Evolutionary conservation across 352 stramenopile genomes (phyloP).

Genomic region (Pilasporangium apinafurcum): DNA sequence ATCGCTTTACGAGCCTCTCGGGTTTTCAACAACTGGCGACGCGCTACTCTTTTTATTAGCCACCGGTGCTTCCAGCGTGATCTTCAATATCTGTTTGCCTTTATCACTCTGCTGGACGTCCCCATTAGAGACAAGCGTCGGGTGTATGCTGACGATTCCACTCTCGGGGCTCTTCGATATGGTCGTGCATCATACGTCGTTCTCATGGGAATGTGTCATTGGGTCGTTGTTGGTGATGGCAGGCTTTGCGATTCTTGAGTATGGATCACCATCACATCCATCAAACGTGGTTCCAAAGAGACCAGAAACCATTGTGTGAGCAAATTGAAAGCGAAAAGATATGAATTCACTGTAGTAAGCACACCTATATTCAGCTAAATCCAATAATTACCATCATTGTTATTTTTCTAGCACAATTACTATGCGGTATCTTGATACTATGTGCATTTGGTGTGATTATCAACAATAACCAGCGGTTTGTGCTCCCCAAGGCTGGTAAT

Average conservation of each 20-base stretch:
- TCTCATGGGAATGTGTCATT: conserved; percentile 38
- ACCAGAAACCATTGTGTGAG: too few relatives aligned
- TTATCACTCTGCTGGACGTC: conserved; percentile 48
- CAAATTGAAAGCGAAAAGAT: too few relatives aligned
- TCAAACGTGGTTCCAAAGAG: conserved; percentile 2
- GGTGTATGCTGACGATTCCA: conserved; percentile 53
- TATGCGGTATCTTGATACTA: too few relatives aligned
- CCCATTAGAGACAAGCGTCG: conserved; percentile 45
- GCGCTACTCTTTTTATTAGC: conserved; percentile 29
- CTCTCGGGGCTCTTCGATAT: conserved; percentile 40
- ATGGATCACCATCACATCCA: conserved; percentile 2
- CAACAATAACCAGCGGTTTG: too few relatives aligned
- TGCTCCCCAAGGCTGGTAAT: too few relatives aligned
- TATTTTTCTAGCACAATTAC: too few relatives aligned
- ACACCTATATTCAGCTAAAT: too few relatives aligned
- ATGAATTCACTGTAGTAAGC: too few relatives aligned
- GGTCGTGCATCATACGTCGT: conserved; percentile 31
- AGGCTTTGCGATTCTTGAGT: conserved; percentile 39
- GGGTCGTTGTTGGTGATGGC: conserved; percentile 40
- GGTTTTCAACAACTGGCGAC: conserved; percentile 24
- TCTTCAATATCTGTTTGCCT: conserved; percentile 34
- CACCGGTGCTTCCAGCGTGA: conserved; percentile 21
- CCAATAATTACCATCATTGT: too few relatives aligned
- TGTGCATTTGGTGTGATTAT: too few relatives aligned
- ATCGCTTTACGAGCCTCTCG: conserved; percentile 38